Evolutionary conservation across 2,329 filamentous ascomycete species (phyloP).

Genomic region (Botrytis paeoniae): DNA sequence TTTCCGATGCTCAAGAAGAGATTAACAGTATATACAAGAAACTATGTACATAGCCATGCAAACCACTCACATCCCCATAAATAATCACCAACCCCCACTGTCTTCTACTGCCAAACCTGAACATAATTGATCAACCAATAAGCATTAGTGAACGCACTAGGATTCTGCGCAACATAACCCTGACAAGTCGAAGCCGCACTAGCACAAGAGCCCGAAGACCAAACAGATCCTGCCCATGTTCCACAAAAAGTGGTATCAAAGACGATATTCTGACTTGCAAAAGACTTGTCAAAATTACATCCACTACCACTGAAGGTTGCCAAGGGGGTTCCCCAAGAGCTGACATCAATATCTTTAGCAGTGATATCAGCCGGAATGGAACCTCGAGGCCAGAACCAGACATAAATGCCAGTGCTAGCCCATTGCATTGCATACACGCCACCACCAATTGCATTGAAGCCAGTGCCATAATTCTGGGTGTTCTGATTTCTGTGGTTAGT

Average conservation of each 20-base stretch:
- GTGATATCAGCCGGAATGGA: slow-evolving; percentile 63
- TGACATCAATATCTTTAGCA: slow-evolving; percentile 54
- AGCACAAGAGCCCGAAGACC: slow-evolving; percentile 58
- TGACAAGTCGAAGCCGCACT: slow-evolving; percentile 63
- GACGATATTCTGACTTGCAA: slow-evolving; percentile 66
- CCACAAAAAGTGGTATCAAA: slow-evolving; percentile 52
- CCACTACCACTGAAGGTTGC: slow-evolving; percentile 58
- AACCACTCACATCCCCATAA: background rate
- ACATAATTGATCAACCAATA: slow-evolving; percentile 69
- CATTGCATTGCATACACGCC: slow-evolving; percentile 47
- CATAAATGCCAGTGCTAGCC: slow-evolving; percentile 61
- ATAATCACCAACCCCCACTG: background rate
- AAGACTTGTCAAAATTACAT: slow-evolving; percentile 64
- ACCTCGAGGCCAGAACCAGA: slow-evolving; percentile 71
- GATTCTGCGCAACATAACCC: slow-evolving; percentile 69
- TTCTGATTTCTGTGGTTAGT: slow-evolving; percentile 29
- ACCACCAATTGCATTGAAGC: slow-evolving; percentile 62
- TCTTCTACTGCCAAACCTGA: slow-evolving; percentile 7
- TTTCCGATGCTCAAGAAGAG: background rate
- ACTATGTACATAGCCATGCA: background rate
- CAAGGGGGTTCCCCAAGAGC: slow-evolving; percentile 63
- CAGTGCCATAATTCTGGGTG: slow-evolving; percentile 55
- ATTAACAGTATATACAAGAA: background rate
- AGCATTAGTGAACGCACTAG: slow-evolving; percentile 61
- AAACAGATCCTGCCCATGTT: slow-evolving; percentile 72